Percentiles rank a stretch among this genome's conserved stretches.
These are phyloP conservation scores for Salix viminalis DNA, from an alignment of 345 rosid species.

Conservation along the genomic window DNA sequence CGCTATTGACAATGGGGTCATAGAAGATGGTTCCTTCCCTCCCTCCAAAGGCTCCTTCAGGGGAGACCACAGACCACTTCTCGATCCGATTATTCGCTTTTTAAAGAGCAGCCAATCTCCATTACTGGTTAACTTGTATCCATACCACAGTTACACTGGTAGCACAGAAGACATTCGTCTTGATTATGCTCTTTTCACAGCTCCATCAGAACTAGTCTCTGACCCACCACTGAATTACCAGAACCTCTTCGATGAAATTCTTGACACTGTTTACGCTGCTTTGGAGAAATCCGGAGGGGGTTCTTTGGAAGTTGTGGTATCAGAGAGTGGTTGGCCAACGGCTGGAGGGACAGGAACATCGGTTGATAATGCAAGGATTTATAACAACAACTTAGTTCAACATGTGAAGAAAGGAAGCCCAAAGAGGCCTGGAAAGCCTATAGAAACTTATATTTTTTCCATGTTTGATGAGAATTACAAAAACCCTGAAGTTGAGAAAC, in stretches of 20 bases:
- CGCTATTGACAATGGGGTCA: conserved; percentile 24
- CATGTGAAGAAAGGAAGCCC: conserved; percentile 27
- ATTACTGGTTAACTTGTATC: conserved; percentile 35
- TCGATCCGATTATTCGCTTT: conserved; percentile 35
- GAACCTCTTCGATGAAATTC: conserved; percentile 53
- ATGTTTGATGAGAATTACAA: conserved; percentile 56
- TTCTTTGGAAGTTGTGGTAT: conserved; percentile 46
- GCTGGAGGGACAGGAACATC: conserved; percentile 39
- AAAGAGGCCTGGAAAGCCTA: conserved; percentile 41
- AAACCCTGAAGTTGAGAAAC: conserved; percentile 43
- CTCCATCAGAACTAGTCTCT: conserved; percentile 20
- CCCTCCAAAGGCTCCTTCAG: conserved; percentile 40
- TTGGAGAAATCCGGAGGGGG: conserved; percentile 50
- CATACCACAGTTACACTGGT: conserved; percentile 29
- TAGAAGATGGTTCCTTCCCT: conserved; percentile 22
- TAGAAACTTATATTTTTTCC: conserved; percentile 63
- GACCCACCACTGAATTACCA: conserved; percentile 30
- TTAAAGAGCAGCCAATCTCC: conserved; percentile 31
- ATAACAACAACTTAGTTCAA: conserved; percentile 40
- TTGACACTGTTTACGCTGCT: conserved; percentile 48
- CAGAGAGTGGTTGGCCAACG: conserved; percentile 68
- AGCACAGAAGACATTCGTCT: conserved; percentile 26
- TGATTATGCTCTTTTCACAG: conserved; percentile 40
- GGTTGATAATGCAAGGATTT: conserved; percentile 47
- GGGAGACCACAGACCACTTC: conserved; percentile 8